Evolutionary conservation across 1,284 basidiomycete species (phyloP).

Genomic region (Trichosporon asahii): DNA sequence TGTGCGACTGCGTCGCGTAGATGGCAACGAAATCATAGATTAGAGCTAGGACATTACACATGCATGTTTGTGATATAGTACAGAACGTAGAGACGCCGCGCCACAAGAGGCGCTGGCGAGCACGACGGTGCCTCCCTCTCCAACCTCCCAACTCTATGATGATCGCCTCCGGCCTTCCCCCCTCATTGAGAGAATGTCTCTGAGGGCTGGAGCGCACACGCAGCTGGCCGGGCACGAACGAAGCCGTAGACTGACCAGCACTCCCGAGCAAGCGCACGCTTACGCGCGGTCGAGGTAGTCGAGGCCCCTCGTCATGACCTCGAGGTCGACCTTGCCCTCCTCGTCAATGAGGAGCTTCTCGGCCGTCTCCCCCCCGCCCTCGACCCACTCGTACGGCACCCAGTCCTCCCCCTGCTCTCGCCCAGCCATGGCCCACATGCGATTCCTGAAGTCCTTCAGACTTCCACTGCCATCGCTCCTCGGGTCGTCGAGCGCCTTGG

Average conservation of each 20-base stretch:
- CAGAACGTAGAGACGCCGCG: neutral
- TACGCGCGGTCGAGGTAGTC: conserved; percentile 42
- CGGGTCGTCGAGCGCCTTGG: conserved; percentile 32
- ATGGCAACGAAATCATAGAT: neutral
- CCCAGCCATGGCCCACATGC: conserved; percentile 43
- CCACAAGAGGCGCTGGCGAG: too few species aligned
- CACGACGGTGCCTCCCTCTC: too few species aligned
- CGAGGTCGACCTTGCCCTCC: conserved; percentile 35
- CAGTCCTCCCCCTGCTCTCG: conserved; percentile 47
- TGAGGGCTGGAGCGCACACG: too few species aligned
- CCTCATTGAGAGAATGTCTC: too few species aligned
- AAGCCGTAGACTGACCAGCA: too few species aligned
- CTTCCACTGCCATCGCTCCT: conserved; percentile 48
- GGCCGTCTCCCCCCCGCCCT: conserved; percentile 32
- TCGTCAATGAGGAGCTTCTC: conserved; percentile 35
- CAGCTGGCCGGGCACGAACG: too few species aligned
- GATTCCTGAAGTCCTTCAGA: conserved; percentile 49
- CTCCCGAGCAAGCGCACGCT: too few species aligned
- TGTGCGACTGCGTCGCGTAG: neutral
- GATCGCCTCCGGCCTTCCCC: too few species aligned
- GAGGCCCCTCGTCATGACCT: conserved; percentile 38
- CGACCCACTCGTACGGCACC: conserved; percentile 42
- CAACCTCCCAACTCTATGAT: too few species aligned
- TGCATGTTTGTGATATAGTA: neutral
- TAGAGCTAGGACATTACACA: conserved; percentile 1